A percentile compares a stretch with the other conserved stretches of the same genome.
These are phyloP conservation scores for Reutealis trisperma DNA, from an alignment of 345 rosid species.

Conservation along the genomic window DNA sequence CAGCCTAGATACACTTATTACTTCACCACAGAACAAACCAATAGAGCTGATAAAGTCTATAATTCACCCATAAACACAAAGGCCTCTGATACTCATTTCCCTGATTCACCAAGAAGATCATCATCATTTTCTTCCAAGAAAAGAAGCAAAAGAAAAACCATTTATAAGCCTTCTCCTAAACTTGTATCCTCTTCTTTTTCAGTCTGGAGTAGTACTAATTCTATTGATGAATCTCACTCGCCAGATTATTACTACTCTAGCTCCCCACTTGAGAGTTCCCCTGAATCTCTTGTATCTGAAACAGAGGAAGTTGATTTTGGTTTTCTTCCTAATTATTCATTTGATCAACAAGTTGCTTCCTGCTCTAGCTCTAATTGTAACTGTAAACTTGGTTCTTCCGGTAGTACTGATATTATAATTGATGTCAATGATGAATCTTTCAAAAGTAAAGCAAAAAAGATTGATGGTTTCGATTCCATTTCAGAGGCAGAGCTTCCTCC, in stretches of 20 bases:
- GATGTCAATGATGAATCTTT: slow-evolving; percentile 34
- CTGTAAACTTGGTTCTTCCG: slow-evolving; percentile 33
- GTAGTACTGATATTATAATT: slow-evolving; percentile 42
- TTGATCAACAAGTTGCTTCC: slow-evolving; percentile 18
- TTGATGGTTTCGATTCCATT: slow-evolving; percentile 21
- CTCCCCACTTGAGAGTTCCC: slow-evolving; percentile 38
- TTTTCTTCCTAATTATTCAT: slow-evolving; percentile 6
- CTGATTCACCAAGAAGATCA: slow-evolving; percentile 23
- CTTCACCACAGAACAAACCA: slow-evolving; percentile 13
- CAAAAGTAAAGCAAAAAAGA: slow-evolving; percentile 16
- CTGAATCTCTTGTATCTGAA: slow-evolving; percentile 31
- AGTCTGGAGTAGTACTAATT: not conserved
- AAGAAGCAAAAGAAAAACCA: slow-evolving; percentile 25
- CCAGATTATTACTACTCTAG: slow-evolving; percentile 10
- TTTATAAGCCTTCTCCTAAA: slow-evolving; percentile 36
- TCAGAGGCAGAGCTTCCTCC: slow-evolving; percentile 27
- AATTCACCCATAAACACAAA: slow-evolving; percentile 21
- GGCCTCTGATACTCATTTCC: slow-evolving; percentile 21
- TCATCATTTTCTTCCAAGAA: not conserved
- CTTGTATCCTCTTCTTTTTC: slow-evolving; percentile 31
- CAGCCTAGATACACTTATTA: slow-evolving; percentile 20
- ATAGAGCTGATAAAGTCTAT: slow-evolving; percentile 37
- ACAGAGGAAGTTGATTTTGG: slow-evolving; percentile 33
- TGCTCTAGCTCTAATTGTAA: slow-evolving; percentile 23
- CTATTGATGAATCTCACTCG: slow-evolving; percentile 22